Percentiles rank a stretch among this genome's conserved stretches.
Conservation (phyloP, 306 rosid species). For the Malus sieversii region DNA sequence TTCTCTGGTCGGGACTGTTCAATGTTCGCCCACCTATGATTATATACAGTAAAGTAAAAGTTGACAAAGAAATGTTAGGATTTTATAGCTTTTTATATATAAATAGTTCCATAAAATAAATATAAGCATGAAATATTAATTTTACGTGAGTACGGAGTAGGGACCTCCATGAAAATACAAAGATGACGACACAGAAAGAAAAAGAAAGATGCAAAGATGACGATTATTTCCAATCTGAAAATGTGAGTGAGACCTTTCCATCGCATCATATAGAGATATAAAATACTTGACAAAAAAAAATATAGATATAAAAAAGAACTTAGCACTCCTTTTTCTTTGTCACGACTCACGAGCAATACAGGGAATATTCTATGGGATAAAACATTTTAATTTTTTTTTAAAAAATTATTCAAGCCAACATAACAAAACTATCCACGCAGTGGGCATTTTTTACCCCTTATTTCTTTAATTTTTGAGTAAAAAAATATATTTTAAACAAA, state of each 20-base stretch:
- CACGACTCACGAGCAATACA: background rate
- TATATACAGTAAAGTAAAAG: background rate
- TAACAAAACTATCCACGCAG: no score
- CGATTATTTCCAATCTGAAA: background rate
- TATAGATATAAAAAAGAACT: background rate
- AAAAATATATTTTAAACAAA: no score
- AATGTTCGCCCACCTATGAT: background rate
- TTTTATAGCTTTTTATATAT: background rate
- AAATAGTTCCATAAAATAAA: background rate
- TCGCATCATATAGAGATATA: background rate
- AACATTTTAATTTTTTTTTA: no score
- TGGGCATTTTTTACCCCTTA: background rate
- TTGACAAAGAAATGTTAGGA: background rate
- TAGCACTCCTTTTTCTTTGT: background rate
- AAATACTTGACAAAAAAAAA: background rate
- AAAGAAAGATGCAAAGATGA: background rate
- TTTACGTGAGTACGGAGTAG: background rate
- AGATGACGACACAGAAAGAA: background rate
- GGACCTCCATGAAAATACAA: constrained; percentile 1
- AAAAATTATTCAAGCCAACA: no score
- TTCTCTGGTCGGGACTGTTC: background rate
- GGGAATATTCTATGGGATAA: background rate
- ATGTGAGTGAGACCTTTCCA: background rate
- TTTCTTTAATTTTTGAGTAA: no score
- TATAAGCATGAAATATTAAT: background rate